These are phyloP conservation scores for Aspergillus versicolor DNA, from an alignment of 2,329 filamentous ascomycete genomes.

Conservation along the genomic window DNA sequence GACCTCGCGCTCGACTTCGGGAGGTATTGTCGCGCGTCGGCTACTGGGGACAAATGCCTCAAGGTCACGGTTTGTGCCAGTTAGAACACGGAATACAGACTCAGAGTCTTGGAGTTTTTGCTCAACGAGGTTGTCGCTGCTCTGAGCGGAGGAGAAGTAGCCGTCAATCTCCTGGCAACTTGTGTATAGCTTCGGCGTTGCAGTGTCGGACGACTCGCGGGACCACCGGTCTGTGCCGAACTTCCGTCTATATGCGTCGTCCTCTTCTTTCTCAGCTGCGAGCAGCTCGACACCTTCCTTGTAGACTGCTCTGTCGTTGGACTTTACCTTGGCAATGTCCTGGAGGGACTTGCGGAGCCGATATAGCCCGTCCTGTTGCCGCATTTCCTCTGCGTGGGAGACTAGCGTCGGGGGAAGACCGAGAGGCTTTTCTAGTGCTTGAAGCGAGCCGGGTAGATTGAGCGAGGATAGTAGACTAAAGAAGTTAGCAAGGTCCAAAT, in stretches of 20 bases:
- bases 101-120: constrained; percentile 77
- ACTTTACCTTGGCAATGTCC: constrained; percentile 86
- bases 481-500: constrained; percentile 14
- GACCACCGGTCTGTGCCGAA: constrained; percentile 87
- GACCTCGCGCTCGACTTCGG: constrained; percentile 76
- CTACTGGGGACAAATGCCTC: constrained; percentile 89
- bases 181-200: constrained; percentile 70
- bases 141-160: constrained; percentile 73
- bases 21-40: constrained; percentile 73
- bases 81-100: constrained; percentile 70
- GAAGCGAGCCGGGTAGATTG: constrained; percentile 86
- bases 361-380: constrained; percentile 82
- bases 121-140: constrained; percentile 68
- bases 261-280: constrained; percentile 77
- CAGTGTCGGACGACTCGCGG: constrained; percentile 66
- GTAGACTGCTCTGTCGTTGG: constrained; percentile 73
- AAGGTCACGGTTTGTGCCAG: constrained; percentile 74
- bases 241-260: constrained; percentile 70
- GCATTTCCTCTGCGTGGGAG: constrained; percentile 89
- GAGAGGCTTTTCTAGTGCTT: constrained; percentile 91
- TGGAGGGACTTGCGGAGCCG: constrained; percentile 76
- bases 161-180: constrained; percentile 78
- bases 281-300: constrained; percentile 79
- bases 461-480: constrained; percentile 67
- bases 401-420: constrained; percentile 81